These are phyloP conservation scores for Termitomyces sp. DNA, from an alignment of 768 basidiomycete genomes.

Conservation along the genomic window DNA sequence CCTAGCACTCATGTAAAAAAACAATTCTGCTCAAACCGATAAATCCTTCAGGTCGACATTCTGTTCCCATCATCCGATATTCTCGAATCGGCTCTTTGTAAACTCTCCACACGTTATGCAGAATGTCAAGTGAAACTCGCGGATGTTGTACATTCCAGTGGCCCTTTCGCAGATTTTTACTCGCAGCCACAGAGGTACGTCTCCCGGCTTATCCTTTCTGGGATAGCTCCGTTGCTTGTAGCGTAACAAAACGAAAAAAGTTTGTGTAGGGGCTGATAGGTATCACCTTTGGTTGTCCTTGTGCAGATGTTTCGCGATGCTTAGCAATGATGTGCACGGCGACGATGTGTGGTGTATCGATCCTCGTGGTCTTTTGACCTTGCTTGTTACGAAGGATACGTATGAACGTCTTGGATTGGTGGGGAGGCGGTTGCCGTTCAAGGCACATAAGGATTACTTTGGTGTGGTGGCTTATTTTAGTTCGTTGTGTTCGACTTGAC, in stretches of 20 bases:
- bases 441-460: constrained; percentile 42
- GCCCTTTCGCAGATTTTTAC: constrained; percentile 8
- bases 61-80: constrained; percentile 33
- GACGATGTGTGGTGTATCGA: constrained; percentile 75
- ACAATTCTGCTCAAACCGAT: too few relatives aligned
- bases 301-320: constrained; percentile 25
- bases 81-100: constrained; percentile 37
- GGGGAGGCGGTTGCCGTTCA: constrained; percentile 54
- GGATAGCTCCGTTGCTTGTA: not conserved
- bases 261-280: too few relatives aligned
- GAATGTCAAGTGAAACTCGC: constrained; percentile 42
- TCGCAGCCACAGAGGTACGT: constrained; percentile 7
- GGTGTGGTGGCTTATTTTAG: constrained; percentile 35
- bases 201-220: not conserved
- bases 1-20: too few relatives aligned
- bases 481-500: constrained; percentile 2
- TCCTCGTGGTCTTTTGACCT: constrained; percentile 53
- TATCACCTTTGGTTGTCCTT: not conserved
- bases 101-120: constrained; percentile 41
- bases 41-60: constrained; percentile 45
- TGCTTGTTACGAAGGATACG: constrained; percentile 52
- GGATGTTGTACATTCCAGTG: constrained; percentile 30
- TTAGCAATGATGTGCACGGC: constrained; percentile 28
- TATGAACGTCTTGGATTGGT: constrained; percentile 62
- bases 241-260: not conserved